Conservation (phyloP, 192 early-diverging fungal species). For the Linnemannia elongata region DNA sequence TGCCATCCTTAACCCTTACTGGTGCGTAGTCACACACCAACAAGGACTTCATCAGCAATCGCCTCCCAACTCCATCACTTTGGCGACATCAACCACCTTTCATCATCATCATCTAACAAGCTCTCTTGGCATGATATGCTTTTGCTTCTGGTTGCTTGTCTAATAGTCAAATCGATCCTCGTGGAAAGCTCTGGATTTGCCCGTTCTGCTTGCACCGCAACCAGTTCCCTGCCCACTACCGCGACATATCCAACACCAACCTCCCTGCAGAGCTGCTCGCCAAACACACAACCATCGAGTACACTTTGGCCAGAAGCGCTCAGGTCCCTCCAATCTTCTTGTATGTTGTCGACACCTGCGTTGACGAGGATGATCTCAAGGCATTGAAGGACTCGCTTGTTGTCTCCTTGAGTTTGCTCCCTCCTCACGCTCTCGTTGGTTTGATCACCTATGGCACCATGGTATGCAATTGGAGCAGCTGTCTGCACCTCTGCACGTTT, state of each 20-base stretch:
- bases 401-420: conserved; percentile 90
- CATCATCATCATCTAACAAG: not conserved
- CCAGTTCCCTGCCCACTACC: conserved; percentile 97
- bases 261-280: conserved; percentile 94
- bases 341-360: conserved; percentile 98
- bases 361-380: conserved; percentile 96
- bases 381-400: conserved; percentile 95
- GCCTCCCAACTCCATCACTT: not conserved
- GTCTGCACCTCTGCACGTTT: not conserved
- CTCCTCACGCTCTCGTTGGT: conserved; percentile 92
- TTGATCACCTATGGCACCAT: conserved; percentile 98
- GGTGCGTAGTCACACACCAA: conserved; percentile 66
- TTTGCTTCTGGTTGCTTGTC: not conserved
- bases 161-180: conserved; percentile 93
- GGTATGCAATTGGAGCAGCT: conserved; percentile 64
- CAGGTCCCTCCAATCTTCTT: conserved; percentile 97
- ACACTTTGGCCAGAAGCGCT: conserved; percentile 88
- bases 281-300: conserved; percentile 97
- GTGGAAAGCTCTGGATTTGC: conserved; percentile 97
- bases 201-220: conserved; percentile 98
- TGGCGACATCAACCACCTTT: not conserved
- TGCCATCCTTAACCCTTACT: conserved; percentile 98
- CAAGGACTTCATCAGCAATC: not conserved
- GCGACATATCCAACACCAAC: conserved; percentile 92
- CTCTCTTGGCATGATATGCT: not conserved